Percentiles rank a stretch among this genome's conserved stretches.
Evolutionary conservation across 169 alveolate genomes (phyloP).

Genomic region (Plasmodium coatneyi): DNA sequence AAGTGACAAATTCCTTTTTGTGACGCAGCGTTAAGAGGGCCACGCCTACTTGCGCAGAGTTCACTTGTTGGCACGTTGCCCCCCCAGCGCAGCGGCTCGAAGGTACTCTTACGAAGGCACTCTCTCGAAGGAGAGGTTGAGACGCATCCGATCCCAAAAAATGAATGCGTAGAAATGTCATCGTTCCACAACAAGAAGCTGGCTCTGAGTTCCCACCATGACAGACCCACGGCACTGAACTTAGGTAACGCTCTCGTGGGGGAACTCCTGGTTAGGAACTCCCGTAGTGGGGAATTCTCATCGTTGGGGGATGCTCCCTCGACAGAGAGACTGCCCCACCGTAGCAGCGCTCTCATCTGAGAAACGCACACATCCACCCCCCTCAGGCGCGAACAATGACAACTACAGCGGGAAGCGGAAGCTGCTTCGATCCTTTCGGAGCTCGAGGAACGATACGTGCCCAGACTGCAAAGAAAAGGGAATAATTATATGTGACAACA

Average conservation of each 20-base stretch:
- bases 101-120: not conserved
- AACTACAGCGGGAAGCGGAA: slow-evolving; percentile 27
- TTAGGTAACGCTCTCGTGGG: not conserved
- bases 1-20: not conserved
- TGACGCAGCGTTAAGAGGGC: not conserved
- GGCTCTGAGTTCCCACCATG: slow-evolving; percentile 23
- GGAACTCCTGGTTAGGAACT: not conserved
- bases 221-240: not conserved
- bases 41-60: not conserved
- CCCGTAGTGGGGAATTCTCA: not conserved
- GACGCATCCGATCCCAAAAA: not conserved
- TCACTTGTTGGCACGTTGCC: not conserved
- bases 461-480: slow-evolving; percentile 86
- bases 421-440: slow-evolving; percentile 61
- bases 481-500: slow-evolving; percentile 84
- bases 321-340: not conserved
- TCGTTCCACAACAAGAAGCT: slow-evolving; percentile 26
- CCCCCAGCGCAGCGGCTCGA: too few relatives aligned
- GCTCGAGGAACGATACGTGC: slow-evolving; percentile 68
- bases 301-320: not conserved
- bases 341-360: not conserved
- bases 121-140: not conserved
- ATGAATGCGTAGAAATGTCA: slow-evolving; percentile 32
- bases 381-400: not conserved
- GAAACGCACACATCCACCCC: not conserved